Evolutionary conservation across 2,329 filamentous ascomycete species (phyloP), one percentile per base, ranked within the genome.

Genomic region (Xylariaceae sp.): DNA sequence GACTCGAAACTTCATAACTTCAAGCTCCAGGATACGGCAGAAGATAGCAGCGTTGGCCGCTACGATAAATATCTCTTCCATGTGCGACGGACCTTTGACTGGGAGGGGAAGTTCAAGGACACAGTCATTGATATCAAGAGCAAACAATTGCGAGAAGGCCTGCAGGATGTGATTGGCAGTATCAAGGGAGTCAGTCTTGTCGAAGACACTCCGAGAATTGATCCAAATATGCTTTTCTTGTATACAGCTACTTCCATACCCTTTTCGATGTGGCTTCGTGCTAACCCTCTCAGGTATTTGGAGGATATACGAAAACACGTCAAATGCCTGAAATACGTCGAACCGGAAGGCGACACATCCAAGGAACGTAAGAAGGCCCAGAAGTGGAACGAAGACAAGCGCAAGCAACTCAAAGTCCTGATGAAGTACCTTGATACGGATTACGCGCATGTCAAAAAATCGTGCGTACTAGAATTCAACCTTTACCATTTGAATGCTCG

Each of bases 61-160:
- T 90, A 89, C 61, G 82, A 90, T 45, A 80, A 86, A 45, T 93
- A 84, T 60, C 74, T 89, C 22, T 95, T 95, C 61, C 87, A 89
- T 18, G 85, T 95, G 13, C 80, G 87, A 13, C 78, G 89, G 41
- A 84, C 79, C 12, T 94, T 95, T 60, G 84, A 90, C 61, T 88
- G 79, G 79, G 86, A 93, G 52, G 87, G 88, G 48, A 89, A 89
- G 55, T 90, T 87, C 54, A 72, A 79, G 53, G 57, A 61, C 56
- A 89, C 89, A 0, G 67, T 83, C 12, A 80, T 95, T 37, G 88
- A 95, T 51, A 86, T 95, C 63, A 93, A 90, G 66, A 93, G 87
- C 59, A 89, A 89, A 52, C 66, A 80, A 13, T 71, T 95, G 3
- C 83, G 84, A 7, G 81, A 89, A 47, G 81, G 79, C 17, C 71